Evolutionary conservation across 805 yeast genomes (phyloP).

Genomic region (Monosporozyma aquatica): DNA sequence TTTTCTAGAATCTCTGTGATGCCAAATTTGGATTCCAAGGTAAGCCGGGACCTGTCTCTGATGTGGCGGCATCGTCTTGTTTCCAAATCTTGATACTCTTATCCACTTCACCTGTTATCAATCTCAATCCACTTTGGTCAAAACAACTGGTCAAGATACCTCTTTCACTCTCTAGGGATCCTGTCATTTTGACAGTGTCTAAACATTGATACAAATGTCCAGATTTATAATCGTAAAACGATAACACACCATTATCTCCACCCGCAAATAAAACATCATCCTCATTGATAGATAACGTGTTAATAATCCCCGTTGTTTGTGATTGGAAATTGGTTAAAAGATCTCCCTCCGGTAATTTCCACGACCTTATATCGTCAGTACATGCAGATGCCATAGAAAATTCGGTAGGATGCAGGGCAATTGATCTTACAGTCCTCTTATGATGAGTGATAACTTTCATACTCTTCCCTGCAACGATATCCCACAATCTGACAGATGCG

Average conservation of each 20-base stretch:
- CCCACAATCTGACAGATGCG: constrained; percentile 84
- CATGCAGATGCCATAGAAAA: constrained; percentile 73
- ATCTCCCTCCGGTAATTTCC: constrained; percentile 73
- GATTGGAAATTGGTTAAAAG: constrained; percentile 50
- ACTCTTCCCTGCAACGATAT: constrained; percentile 64
- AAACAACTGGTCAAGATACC: constrained; percentile 65
- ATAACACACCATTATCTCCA: constrained; percentile 71
- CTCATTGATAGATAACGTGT: constrained; percentile 54
- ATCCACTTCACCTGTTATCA: constrained; percentile 86
- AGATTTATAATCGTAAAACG: constrained; percentile 66
- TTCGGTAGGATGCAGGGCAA: constrained; percentile 60
- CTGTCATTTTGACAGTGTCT: constrained; percentile 52
- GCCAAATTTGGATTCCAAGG: constrained; percentile 27
- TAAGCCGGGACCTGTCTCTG: constrained; percentile 22
- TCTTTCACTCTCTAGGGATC: constrained; percentile 55
- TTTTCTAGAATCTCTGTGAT: constrained; percentile 21
- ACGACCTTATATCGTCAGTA: constrained; percentile 71
- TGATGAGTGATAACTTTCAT: constrained; percentile 74
- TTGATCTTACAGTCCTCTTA: constrained; percentile 66
- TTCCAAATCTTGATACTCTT: constrained; percentile 75
- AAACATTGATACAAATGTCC: constrained; percentile 56
- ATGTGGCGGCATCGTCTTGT: constrained; percentile 32
- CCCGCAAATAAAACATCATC: constrained; percentile 69
- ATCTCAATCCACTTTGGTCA: constrained; percentile 70
- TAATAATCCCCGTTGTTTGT: constrained; percentile 40